Evolutionary conservation across 2,329 filamentous ascomycete species (phyloP), one percentile per base, ranked within the genome.

Genomic region (Thielaviopsis punctulata): DNA sequence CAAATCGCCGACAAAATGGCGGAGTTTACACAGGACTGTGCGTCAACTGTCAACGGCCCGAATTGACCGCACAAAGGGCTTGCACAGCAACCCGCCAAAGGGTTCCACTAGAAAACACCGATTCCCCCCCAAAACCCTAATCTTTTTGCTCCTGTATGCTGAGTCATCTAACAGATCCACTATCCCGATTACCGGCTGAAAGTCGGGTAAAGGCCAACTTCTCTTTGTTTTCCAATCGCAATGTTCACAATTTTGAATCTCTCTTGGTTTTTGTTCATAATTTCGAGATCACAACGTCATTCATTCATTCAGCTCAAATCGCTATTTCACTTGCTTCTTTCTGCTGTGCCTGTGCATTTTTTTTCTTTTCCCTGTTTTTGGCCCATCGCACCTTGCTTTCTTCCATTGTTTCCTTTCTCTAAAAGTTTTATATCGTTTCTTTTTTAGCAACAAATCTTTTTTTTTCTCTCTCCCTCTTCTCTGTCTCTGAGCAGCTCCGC

Each of bases 111-210:
- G 13, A 12, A 36, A 33, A 30, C 47, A 30, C 30, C 33, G 23
- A 36, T 15, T 27, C 30, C 22, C n/a, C 22, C 41, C 19, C 21
- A 36, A 36, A 36, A 36, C 30, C 30, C 30, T 36, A 15, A 36
- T 12, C 12, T 36, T 36, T 36, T 36, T 33, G 10, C 10, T 33
- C 30, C 10, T 27, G 25, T 12, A 9, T 36, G 30, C 30, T 36
- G 30, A 36, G 30, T 36, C 30, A 36, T 36, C 30, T 15, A 36
- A 36, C 10, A 7, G 2, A 36, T n/a, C 30, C 30, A 36, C 30
- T 36, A n/a, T 46, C n/a, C 53, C 53, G 46, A 24, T 55, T 12
- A 30, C 25, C 49, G 53, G 53, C 53, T 55, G 45, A 52, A 49
- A 12, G 4, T 2, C 45, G 53, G 53, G 21, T 55, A 49, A 54